Base-by-base conservation (phyloP, 768 basidiomycete species). In the Pleurotus eryngii region DNA sequence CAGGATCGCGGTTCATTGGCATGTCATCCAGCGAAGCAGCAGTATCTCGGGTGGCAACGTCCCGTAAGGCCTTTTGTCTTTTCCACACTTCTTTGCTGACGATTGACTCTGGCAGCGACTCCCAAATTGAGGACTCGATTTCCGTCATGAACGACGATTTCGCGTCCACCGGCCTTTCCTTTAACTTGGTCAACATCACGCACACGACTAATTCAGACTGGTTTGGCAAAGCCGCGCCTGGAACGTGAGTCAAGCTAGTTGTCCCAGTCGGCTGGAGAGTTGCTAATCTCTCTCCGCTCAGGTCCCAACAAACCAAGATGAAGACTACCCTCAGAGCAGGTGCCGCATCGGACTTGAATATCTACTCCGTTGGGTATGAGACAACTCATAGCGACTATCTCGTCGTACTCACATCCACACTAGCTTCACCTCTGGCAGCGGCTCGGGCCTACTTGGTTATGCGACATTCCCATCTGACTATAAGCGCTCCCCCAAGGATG, bases 391-490 rank as follows among this genome's bases (percentile, higher is more conserved):
- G 5, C 17, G 14, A 5, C 22, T 47, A 9, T 24, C 15, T 6
- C 17, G 30, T 35, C 4, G 6, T 12, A 22, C 7, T 15, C 14
- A 55, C 38, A 43, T 24, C 1, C 27, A 59, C 4, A 57, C 42
- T 17, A 74, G 77, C 46, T 76, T 79, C 69, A 63, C 46, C 27
- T 69, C 68, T 45, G 76, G 72, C 14, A 64, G 70, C 22, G 76
- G 68, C 57, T 62, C 66, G 20, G 78, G 79, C 37, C 75, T 83
- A 14, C 72, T 85, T 20, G 80, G 81, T 35, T 83, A 83, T 61
- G 67, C 81, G 2, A 82, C 81, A 22, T 82, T 81, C 75, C 83
- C 82, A 11, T 71, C 64, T 2, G 60, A 66, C 55, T 83, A 79
- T 64, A 37, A 62, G 5, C 15, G 62, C 37, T 67, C 65, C 40